Evolutionary conservation across 441 rosid genomes (phyloP).

Genomic region (Pelargonium cotyledonis): DNA sequence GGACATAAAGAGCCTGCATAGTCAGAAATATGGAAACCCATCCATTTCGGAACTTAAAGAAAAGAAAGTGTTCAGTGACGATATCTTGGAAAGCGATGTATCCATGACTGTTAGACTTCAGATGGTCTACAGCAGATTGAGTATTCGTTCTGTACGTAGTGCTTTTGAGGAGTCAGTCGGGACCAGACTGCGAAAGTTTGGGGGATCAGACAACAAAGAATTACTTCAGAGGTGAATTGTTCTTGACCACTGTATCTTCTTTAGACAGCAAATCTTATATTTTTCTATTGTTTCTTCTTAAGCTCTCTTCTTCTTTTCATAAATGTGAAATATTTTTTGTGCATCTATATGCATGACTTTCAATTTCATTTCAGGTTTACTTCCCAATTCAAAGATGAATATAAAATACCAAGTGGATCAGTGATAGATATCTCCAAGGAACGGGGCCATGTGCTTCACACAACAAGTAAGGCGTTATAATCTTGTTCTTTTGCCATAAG

Average conservation of each 20-base stretch:
- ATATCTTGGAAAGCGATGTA: constrained; percentile 61
- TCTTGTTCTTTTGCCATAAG: background rate
- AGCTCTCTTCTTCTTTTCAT: too few relatives aligned
- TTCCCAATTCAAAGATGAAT: constrained; percentile 82
- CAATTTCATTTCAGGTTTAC: constrained; percentile 50
- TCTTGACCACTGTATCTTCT: background rate
- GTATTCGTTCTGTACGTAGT: constrained; percentile 63
- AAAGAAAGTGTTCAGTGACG: constrained; percentile 41
- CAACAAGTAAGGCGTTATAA: constrained; percentile 48
- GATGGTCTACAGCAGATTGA: constrained; percentile 63
- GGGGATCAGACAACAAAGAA: constrained; percentile 52
- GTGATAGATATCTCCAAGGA: constrained; percentile 69
- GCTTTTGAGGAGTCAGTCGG: constrained; percentile 87
- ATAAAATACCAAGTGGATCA: constrained; percentile 69
- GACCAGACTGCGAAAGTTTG: constrained; percentile 67
- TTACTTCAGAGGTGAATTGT: constrained; percentile 65
- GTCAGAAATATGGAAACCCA: constrained; percentile 52
- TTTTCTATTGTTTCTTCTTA: background rate
- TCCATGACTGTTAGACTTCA: constrained; percentile 64
- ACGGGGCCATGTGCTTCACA: constrained; percentile 53
- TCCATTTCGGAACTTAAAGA: constrained; percentile 56
- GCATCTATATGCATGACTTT: background rate
- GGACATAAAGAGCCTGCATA: constrained; percentile 47
- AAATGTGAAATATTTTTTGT: background rate
- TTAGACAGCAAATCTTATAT: background rate